Base-by-base conservation (phyloP, 352 stramenopile genomes). In the Phytopythium boreale region DNA sequence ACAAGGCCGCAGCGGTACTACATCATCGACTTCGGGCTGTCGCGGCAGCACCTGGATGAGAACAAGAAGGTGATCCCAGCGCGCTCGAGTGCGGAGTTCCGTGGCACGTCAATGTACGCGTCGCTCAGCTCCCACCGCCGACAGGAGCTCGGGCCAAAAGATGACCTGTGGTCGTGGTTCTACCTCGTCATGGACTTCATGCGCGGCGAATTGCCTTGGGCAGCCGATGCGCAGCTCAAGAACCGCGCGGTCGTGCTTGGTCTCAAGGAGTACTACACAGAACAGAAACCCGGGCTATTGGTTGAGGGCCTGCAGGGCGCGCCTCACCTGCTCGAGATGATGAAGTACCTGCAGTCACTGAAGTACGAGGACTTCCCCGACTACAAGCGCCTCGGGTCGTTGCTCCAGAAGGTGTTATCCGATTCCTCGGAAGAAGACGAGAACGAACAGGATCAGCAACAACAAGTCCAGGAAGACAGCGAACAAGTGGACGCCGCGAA, bases 151-250 rank as follows among this genome's bases (percentile, higher is more conserved):
- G 87, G 89, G 0, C 87, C 84, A 0, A 92, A 92, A 49, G 89
- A 97, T 59, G 89, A 97, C 61, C 61, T 97, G 29, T 96, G 88
- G 86, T 97, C 87, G 39, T 94, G 87, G 87, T 92, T 93, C 56
- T 97, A 95, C 65, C 72, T 94, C 17, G 85, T 97, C 20, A 80
- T 97, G 62, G 89, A 97, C 49, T 92, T 97, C 59, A 80, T 96
- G 71, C 84, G 88, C 11, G 88, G 88, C 24, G 88, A 96, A 39
- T 64, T 96, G 50, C 88, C 88, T 1, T 96, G 88, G 88, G 86
- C 86, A 22, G 63, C 72, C 4, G 88, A 96, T 47, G 88, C 88
- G 8, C 88, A 95, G 59, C 76, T 89, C 24, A 96, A 96, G 59
- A 93, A 96, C 52, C 81, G 88, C 5, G 68, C 92, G 55, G 89